These are phyloP conservation scores for Thermothielavioides terrestris DNA, from an alignment of 495 filamentous ascomycete species.

Conservation along the genomic window DNA sequence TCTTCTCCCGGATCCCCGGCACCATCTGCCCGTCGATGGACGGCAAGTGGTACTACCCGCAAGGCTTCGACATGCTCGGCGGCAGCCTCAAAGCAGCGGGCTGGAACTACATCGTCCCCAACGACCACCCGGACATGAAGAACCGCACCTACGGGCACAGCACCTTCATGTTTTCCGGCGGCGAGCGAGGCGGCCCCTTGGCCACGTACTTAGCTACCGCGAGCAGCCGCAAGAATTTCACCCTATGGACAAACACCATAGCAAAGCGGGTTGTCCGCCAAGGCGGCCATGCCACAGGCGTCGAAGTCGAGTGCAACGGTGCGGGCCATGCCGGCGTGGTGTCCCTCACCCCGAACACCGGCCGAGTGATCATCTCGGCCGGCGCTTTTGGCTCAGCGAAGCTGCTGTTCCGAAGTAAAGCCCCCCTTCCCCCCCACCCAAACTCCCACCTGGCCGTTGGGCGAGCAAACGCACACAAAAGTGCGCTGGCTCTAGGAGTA, in stretches of 20 bases:
- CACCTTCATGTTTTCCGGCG: slow-evolving; percentile 56
- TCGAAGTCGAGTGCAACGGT: slow-evolving; percentile 51
- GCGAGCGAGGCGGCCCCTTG: slow-evolving; percentile 59
- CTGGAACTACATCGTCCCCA: slow-evolving; percentile 53
- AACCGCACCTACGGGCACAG: slow-evolving; percentile 55
- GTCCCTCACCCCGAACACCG: slow-evolving; percentile 46
- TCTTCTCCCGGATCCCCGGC: slow-evolving; percentile 61
- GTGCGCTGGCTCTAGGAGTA: no score
- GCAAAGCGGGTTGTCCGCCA: slow-evolving; percentile 54
- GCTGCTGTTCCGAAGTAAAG: slow-evolving; percentile 44
- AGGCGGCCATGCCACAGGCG: slow-evolving; percentile 50
- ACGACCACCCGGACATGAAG: slow-evolving; percentile 52
- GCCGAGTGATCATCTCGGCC: slow-evolving; percentile 58
- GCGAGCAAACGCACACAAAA: no score
- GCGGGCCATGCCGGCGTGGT: slow-evolving; percentile 49
- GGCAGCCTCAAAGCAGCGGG: slow-evolving; percentile 46
- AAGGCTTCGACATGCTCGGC: slow-evolving; percentile 51
- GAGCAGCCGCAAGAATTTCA: slow-evolving; percentile 49
- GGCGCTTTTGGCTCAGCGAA: slow-evolving; percentile 62
- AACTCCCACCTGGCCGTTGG: no score
- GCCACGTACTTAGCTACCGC: slow-evolving; percentile 61
- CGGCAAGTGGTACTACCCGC: slow-evolving; percentile 54
- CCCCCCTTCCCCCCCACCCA: no score
- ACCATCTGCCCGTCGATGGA: slow-evolving; percentile 57
- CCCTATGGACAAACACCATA: slow-evolving; percentile 51